Evolutionary conservation across 129 eudicot genomes (phyloP).

Genomic region (Pseudognaphalium luteoalbum): DNA sequence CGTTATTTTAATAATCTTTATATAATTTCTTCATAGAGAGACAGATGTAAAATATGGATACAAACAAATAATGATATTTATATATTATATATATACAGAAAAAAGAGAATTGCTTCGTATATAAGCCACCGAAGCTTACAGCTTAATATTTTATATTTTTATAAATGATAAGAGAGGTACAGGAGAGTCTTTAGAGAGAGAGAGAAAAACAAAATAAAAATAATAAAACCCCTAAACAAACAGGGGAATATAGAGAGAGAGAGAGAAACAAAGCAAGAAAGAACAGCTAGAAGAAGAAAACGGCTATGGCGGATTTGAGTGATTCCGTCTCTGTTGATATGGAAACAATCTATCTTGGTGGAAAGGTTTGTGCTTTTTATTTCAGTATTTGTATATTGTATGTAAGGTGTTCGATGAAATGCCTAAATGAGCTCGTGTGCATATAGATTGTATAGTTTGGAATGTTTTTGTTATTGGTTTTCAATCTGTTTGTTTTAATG

Average conservation of each 20-base stretch:
- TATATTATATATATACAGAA: no score
- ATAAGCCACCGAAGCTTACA: constrained; percentile 67
- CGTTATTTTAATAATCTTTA: no score
- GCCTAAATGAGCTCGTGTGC: not conserved
- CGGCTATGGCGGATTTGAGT: constrained; percentile 75
- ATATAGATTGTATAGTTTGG: not conserved
- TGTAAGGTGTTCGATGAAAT: constrained; percentile 19
- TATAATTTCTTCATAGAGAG: not conserved
- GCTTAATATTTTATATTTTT: constrained; percentile 16
- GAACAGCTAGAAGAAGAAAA: constrained; percentile 30
- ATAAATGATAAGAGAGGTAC: constrained; percentile 29
- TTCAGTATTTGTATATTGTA: not conserved
- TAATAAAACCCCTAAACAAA: constrained; percentile 4
- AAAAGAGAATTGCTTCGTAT: constrained; percentile 59
- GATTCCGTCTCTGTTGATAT: constrained; percentile 87
- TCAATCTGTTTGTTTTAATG: not conserved
- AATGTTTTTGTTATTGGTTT: not conserved
- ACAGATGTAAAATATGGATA: not conserved
- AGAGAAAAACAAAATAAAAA: not conserved
- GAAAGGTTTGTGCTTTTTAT: constrained; percentile 55
- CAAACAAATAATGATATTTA: not conserved
- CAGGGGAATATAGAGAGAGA: constrained; percentile 15
- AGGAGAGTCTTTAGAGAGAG: constrained; percentile 31
- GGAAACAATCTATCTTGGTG: constrained; percentile 91
- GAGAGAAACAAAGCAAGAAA: constrained; percentile 11